Evolutionary conservation across 2,329 filamentous ascomycete species (phyloP), one percentile per base, ranked within the genome.

Genomic region (Sporothrix protearum): DNA sequence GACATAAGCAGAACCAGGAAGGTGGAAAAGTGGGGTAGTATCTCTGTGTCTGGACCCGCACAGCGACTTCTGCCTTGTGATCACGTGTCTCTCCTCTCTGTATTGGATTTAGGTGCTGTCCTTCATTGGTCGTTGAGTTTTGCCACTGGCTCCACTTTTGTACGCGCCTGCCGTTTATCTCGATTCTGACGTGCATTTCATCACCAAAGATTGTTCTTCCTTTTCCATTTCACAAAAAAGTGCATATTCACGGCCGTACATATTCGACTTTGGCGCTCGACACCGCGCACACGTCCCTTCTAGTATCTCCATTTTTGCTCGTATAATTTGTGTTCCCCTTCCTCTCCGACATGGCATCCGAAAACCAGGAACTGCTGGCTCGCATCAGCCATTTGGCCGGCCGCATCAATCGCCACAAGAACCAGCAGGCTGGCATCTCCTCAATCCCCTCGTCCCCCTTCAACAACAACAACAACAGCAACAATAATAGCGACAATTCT

Each of bases 381-480:
- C 82, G 82, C 75, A 89, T 89, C 77, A 80, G 83, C 76, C 82
- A 82, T 55, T 78, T 87, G 69, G 83, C 86, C 71, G 83, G 91
- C 75, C 90, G 92, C 80, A 95, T 96, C 78, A 94, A 94, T 79
- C 88, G 89, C 69, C 90, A 92, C 82, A 94, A 92, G 80, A 92
- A 87, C 74, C 86, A 90, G 74, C 85, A 87, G 75, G 78, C 83
- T 45, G 83, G 82, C 53, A 72, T 80, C 49, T 78, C 75, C n/a
- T 73, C 81, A 14, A 39, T 71, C 1, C 74, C 75, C 3, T 67
- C 64, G 6, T 68, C 72, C 4, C 33, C 71, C 8, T 22, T 69
- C 76, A n/a, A 70, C 76, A 61, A 74, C 73, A 51, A 70, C 73
- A 53, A 73, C 30, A 45, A 49, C 45, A 77, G 76, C 78, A 45